Base-by-base conservation (phyloP, 176 grass and related monocot genomes). In the Triticum urartu region DNA sequence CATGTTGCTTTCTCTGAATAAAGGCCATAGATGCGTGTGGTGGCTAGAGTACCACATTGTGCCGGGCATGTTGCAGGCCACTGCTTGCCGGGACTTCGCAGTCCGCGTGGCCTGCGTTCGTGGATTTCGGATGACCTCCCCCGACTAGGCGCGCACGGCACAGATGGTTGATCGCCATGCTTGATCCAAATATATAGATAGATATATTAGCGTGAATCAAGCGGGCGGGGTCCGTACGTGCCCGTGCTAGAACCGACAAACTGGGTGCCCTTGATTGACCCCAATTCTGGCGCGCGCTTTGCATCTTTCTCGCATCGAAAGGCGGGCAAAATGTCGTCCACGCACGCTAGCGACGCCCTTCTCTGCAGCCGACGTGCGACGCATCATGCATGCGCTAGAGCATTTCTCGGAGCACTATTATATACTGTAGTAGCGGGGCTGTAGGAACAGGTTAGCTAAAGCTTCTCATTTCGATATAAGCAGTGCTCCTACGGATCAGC, bases 241-340 rank as follows among this genome's bases (percentile, higher is more conserved):
- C 35, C n/a, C 59, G 35, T 28, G 59, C 28, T 64, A 32, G 15
- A 30, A 66, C 61, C 79, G 36, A 80, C 79, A 80, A 64, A 66
- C 22, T 42, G 5, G 25, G 50, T 72, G 22, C 33, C 39, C 39
- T 72, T 52, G 25, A 66, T 80, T 64, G 10, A 66, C 43, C 28
- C 64, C 12, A 60, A 61, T 73, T 73, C 69, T 62, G 18, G 35
- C 54, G 79, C 60, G 15, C 72, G 26, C 39, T 40, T 75, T 75
- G 72, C 72, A 75, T 75, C 72, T 48, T 60, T 26, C 39, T 28
- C 36, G 50, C 81, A 73, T 61, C 13, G n/a, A 61, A 60, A 73
- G 52, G 72, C 22, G 68, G 18, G 33, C 0, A 14, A 60, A 18
- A 3, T 61, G 11, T 17, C 14, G 66, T 39, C 48, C 48, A 15